Percentiles rank a stretch among this genome's conserved stretches.
Evolutionary conservation across 352 stramenopile genomes (phyloP).

Genomic region (Phytophthora sansomeana): DNA sequence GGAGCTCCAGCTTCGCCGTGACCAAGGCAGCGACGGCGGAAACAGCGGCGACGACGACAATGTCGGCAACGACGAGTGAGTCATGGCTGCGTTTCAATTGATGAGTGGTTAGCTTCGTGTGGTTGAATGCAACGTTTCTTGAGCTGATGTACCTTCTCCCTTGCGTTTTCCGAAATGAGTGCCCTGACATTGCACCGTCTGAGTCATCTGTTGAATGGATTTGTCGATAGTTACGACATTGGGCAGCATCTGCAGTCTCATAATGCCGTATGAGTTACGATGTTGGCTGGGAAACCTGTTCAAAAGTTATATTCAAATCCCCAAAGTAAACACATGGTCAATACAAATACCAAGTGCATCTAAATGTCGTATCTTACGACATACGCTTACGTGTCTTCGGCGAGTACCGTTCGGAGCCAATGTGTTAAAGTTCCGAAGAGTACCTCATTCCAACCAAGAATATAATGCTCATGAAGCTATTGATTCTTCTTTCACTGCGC

Average conservation of each 20-base stretch:
- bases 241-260: not conserved
- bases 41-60: not conserved
- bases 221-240: slow-evolving; percentile 2
- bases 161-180: slow-evolving; percentile 3
- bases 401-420: slow-evolving; percentile 4
- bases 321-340: not conserved
- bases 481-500: too few species aligned
- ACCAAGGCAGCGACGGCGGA: not conserved
- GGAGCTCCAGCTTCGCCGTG: slow-evolving; percentile 1
- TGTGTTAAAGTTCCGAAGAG: too few species aligned
- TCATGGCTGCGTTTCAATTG: not conserved
- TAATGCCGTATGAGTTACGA: slow-evolving; percentile 4
- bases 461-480: too few species aligned
- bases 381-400: not conserved
- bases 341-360: not conserved
- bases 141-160: slow-evolving; percentile 8
- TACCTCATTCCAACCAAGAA: too few species aligned
- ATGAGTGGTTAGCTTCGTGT: slow-evolving; percentile 1
- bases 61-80: slow-evolving; percentile 1
- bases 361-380: slow-evolving; percentile 2
- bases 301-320: not conserved
- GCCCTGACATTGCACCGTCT: not conserved
- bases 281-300: not conserved
- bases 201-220: not conserved
- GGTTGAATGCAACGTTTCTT: slow-evolving; percentile 4